Percentiles rank a stretch among this genome's conserved stretches.
phyloP scores from a whole-genome alignment of 768 basidiomycete genomes.

The Porpolomopsis calyptriformis region DNA sequence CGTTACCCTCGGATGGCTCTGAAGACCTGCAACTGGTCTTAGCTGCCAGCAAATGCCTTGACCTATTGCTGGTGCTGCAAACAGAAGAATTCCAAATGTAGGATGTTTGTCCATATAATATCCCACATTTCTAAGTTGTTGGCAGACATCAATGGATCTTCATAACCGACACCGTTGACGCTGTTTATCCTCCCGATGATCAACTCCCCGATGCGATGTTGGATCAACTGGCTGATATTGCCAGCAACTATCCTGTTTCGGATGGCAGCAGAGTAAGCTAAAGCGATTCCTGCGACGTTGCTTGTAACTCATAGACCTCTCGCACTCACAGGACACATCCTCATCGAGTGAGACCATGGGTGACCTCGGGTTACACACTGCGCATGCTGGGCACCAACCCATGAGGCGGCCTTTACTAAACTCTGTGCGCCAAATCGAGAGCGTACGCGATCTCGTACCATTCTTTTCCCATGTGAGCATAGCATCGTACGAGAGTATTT shows the following conservation, averaged over 20 bases:
- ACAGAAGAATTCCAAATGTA: slow-evolving; percentile 98
- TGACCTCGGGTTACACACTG: slow-evolving; percentile 16
- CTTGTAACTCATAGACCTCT: neutral
- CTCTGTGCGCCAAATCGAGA: slow-evolving; percentile 62
- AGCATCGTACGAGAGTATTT: slow-evolving; percentile 82
- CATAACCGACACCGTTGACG: slow-evolving; percentile 94
- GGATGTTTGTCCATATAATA: slow-evolving; percentile 7
- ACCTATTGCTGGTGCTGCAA: slow-evolving; percentile 84
- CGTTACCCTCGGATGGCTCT: slow-evolving; percentile 68
- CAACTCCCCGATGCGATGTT: slow-evolving; percentile 82
- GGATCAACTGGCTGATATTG: slow-evolving; percentile 80
- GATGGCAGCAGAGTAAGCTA: slow-evolving; percentile 20
- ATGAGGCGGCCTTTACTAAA: slow-evolving; percentile 70
- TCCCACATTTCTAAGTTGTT: neutral
- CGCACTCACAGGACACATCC: slow-evolving; percentile 19
- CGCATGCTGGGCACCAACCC: slow-evolving; percentile 29
- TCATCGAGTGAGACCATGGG: slow-evolving; percentile 17
- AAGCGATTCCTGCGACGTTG: neutral
- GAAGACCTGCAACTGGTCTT: slow-evolving; percentile 77
- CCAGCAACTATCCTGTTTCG: slow-evolving; percentile 51
- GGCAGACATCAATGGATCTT: slow-evolving; percentile 95
- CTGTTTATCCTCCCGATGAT: slow-evolving; percentile 76
- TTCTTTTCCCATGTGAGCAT: slow-evolving; percentile 91
- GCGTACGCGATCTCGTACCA: slow-evolving; percentile 73
- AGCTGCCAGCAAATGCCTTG: slow-evolving; percentile 88